Evolutionary conservation across 179 eudicot species (phyloP).

Genomic region (Sideroxylon spinosum): DNA sequence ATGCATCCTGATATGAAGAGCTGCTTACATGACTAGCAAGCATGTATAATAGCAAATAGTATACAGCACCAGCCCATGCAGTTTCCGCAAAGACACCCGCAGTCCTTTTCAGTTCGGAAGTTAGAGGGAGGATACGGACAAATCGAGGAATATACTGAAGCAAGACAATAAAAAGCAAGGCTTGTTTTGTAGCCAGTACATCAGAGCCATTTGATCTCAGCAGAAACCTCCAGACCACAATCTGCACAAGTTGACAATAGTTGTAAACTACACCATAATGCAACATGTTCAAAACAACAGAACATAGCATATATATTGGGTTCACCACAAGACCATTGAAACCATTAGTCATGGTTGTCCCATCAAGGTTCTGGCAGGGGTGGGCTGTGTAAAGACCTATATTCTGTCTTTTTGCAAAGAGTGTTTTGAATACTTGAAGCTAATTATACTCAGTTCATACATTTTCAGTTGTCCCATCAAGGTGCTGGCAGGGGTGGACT

Average conservation of each 20-base stretch:
- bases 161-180: conserved; percentile 63
- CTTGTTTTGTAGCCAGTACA: conserved; percentile 75
- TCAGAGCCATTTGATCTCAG: conserved; percentile 64
- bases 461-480: too few species aligned
- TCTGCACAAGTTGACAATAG: conserved; percentile 39
- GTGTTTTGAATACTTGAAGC: too few species aligned
- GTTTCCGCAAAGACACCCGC: conserved; percentile 96
- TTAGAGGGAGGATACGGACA: conserved; percentile 59
- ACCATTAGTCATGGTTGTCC: not conserved
- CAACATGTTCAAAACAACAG: too few species aligned
- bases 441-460: too few species aligned
- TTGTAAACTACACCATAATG: too few species aligned
- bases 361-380: too few species aligned
- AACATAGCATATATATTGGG: too few species aligned
- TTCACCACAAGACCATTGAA: not conserved
- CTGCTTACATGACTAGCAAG: conserved; percentile 92
- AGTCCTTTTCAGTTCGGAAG: conserved; percentile 82
- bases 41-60: conserved; percentile 82
- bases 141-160: conserved; percentile 82
- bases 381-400: too few species aligned
- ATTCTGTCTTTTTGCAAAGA: too few species aligned
- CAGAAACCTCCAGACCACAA: conserved; percentile 80
- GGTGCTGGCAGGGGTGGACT: too few species aligned
- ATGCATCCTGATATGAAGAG: not conserved
- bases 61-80: conserved; percentile 98